Percentiles rank a stretch among this genome's conserved stretches.
Evolutionary conservation across 257 asterid species (phyloP).

Genomic region (Asclepias syriaca): DNA sequence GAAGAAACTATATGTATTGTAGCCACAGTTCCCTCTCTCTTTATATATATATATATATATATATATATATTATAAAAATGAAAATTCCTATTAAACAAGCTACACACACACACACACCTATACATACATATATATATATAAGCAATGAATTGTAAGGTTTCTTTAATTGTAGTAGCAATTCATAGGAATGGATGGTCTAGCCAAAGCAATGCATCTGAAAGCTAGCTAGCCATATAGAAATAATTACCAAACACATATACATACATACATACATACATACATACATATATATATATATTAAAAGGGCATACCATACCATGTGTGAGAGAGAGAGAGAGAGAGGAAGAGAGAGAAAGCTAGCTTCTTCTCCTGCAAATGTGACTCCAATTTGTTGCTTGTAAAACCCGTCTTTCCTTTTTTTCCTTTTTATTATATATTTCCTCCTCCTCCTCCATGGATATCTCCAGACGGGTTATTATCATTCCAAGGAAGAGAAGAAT

Average conservation of each 20-base stretch:
- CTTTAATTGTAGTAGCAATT: not conserved
- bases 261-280: too few species aligned
- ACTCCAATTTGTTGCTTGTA: not conserved
- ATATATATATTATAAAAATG: not conserved
- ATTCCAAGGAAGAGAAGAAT: constrained; percentile 29
- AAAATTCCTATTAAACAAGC: not conserved
- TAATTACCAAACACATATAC: not conserved
- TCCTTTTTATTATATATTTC: constrained; percentile 10
- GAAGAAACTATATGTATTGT: not conserved
- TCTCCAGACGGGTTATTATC: constrained; percentile 11
- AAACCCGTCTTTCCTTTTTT: not conserved
- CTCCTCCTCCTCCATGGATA: constrained; percentile 21
- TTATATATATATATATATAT: too few species aligned
- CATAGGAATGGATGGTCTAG: constrained; percentile 29
- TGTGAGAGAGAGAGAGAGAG: not conserved
- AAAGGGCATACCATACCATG: constrained; percentile 27
- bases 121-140: not conserved
- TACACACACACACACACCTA: not conserved
- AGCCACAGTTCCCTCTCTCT: not conserved
- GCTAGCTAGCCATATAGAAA: constrained; percentile 12
- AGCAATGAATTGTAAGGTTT: not conserved
- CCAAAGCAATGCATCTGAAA: constrained; percentile 24
- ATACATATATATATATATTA: too few species aligned
- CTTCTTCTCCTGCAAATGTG: not conserved
- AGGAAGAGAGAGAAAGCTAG: too few species aligned